Base-by-base conservation (phyloP, 225 moss, liverwort and hornwort genomes). In the Takakia lepidozioides region DNA sequence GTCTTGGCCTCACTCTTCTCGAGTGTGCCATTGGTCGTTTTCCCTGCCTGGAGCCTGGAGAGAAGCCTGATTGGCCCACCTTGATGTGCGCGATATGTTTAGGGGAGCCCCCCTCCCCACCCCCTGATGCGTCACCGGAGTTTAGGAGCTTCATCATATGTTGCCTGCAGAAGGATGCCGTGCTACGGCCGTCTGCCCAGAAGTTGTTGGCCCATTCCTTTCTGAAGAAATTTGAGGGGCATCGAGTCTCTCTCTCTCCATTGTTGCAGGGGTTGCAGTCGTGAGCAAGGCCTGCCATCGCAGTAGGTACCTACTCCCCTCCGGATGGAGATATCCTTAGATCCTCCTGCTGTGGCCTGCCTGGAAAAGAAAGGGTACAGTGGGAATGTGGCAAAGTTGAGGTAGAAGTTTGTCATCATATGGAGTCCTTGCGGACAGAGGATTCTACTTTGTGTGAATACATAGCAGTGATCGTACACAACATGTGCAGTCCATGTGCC, bases 21-120 rank as follows among this genome's bases (percentile, higher is more conserved):
- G 93, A 95, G 61, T 86, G 89, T 39, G 83, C 85, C 25, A 84
- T 95, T 27, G 93, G 93, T 25, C 70, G 89, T 3, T 95, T 89
- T 54, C 93, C 93, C 0, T 89, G 93, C 62, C 63, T 95, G 2
- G 65, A 84, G 52, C 90, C 90, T 27, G 89, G 86, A 10, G 93
- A 89, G 53, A 84, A 82, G 44, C 74, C 86, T 2, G 93, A 95
- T 21, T 95, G 93, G 93, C 81, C 84, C 3, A 95, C 89, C 16
- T 49, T 95, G 44, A 87, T 95, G 93, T 89, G 64, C 25, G 86
- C 79, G 16, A 90, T 95, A 30, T 89, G 93, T 70, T 66, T 86
- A 67, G 84, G 84, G 10, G 89, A 84, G 15, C 93, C 86, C 3
- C 93, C 93, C 3, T 48, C 77, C 44, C 86, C 93, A 4, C 93